Percentiles rank a stretch among this genome's conserved stretches.
Evolutionary conservation across 768 basidiomycete genomes (phyloP).

Genomic region (Leccinum disarticulatum): DNA sequence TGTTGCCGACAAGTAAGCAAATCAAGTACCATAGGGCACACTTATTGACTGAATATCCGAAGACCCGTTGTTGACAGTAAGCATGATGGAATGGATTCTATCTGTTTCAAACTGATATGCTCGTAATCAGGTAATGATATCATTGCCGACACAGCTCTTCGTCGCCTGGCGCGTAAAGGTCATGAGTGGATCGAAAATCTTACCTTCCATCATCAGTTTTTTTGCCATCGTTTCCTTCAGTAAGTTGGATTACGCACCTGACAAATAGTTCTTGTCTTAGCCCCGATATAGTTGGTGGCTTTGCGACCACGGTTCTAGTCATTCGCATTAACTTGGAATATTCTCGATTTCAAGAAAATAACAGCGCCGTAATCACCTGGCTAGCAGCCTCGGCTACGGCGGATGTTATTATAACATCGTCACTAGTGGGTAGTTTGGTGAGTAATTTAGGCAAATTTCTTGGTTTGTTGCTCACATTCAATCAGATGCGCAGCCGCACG

Average conservation of each 20-base stretch:
- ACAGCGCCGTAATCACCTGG: neutral
- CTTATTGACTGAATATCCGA: neutral
- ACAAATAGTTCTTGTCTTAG: neutral
- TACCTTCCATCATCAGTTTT: slow-evolving; percentile 27
- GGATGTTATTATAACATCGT: neutral
- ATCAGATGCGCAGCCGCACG: slow-evolving; percentile 40
- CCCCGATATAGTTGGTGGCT: slow-evolving; percentile 31
- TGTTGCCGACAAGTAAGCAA: slow-evolving; percentile 12
- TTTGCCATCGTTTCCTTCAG: slow-evolving; percentile 10
- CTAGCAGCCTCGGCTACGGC: neutral
- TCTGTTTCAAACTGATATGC: neutral
- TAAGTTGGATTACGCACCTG: neutral
- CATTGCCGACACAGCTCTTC: slow-evolving; percentile 45
- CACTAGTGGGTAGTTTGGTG: neutral
- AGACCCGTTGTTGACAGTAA: slow-evolving; percentile 49
- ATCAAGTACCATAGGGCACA: neutral
- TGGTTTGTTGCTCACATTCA: neutral
- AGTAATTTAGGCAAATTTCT: neutral
- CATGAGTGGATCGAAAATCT: slow-evolving; percentile 30
- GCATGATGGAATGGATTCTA: neutral
- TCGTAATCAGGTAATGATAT: slow-evolving; percentile 42
- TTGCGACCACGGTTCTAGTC: slow-evolving; percentile 34
- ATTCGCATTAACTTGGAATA: neutral
- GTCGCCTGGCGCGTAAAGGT: slow-evolving; percentile 45
- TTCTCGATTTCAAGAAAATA: neutral